A percentile compares a stretch with the other conserved stretches of the same genome.
These are phyloP conservation scores for Leccinum disarticulatum DNA, from an alignment of 768 basidiomycete genomes.

Conservation along the genomic window DNA sequence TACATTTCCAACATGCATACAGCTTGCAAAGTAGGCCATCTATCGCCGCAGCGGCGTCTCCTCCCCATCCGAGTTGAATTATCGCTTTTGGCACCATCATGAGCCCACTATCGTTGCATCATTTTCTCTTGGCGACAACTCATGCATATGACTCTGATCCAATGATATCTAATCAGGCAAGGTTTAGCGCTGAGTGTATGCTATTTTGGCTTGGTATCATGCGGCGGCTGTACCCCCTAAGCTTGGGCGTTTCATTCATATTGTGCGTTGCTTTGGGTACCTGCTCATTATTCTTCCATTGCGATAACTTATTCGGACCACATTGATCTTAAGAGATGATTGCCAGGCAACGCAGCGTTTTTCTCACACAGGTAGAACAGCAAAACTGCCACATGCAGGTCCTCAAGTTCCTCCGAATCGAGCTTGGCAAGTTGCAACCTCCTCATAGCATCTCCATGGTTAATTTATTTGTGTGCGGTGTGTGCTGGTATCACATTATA, in stretches of 20 bases:
- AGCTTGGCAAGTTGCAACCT: not conserved
- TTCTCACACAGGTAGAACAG: not conserved
- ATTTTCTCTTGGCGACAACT: not conserved
- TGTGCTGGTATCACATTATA: no score
- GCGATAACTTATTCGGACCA: not conserved
- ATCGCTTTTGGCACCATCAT: not conserved
- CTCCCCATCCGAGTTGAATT: no score
- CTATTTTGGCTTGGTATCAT: no score
- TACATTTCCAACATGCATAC: no score
- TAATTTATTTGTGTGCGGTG: not conserved
- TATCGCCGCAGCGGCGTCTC: no score
- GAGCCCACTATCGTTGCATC: not conserved
- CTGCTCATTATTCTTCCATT: not conserved
- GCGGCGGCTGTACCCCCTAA: no score
- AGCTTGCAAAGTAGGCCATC: no score
- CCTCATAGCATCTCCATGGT: not conserved
- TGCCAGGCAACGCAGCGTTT: not conserved
- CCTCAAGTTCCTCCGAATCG: not conserved
- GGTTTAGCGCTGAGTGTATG: no score
- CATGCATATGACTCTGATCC: not conserved
- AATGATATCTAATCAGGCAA: no score
- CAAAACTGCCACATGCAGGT: not conserved
- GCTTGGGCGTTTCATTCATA: not conserved
- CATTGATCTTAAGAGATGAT: not conserved
- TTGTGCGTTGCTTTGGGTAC: not conserved